A percentile compares a stretch with the other conserved stretches of the same genome.
Conservation (phyloP, 331 rosid genomes). For the Telfairia occidentalis region DNA sequence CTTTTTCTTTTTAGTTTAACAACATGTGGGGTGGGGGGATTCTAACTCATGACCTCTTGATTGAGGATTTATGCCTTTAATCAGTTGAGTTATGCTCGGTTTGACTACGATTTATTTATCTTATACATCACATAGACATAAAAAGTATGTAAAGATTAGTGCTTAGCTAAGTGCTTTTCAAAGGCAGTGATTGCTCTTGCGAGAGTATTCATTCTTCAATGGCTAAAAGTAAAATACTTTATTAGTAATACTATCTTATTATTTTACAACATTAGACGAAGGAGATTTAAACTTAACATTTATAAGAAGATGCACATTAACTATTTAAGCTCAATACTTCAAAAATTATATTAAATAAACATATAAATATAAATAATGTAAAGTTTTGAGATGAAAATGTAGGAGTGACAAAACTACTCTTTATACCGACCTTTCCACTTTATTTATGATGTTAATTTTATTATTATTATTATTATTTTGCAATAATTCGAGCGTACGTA, state of each 20-base stretch:
- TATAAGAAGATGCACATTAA: not conserved
- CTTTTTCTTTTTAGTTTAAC: no score
- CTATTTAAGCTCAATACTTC: not conserved
- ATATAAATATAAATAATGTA: not conserved
- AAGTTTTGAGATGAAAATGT: not conserved
- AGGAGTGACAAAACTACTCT: not conserved
- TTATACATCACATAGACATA: not conserved
- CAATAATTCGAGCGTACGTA: no score
- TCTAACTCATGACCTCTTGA: no score
- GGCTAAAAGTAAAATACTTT: not conserved
- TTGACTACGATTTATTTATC: not conserved
- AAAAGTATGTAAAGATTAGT: not conserved
- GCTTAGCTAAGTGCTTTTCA: not conserved
- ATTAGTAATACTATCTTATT: not conserved
- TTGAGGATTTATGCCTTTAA: no score
- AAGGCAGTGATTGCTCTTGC: not conserved
- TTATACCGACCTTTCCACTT: not conserved
- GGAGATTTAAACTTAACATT: not conserved
- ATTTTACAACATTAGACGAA: not conserved
- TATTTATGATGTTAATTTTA: not conserved
- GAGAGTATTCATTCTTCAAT: not conserved
- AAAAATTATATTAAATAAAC: not conserved
- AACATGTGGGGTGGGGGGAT: no score
- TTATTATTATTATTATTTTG: not conserved
- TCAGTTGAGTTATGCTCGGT: no score